Base-by-base conservation (phyloP, 495 filamentous ascomycete genomes). In the Tricharina praecox region DNA sequence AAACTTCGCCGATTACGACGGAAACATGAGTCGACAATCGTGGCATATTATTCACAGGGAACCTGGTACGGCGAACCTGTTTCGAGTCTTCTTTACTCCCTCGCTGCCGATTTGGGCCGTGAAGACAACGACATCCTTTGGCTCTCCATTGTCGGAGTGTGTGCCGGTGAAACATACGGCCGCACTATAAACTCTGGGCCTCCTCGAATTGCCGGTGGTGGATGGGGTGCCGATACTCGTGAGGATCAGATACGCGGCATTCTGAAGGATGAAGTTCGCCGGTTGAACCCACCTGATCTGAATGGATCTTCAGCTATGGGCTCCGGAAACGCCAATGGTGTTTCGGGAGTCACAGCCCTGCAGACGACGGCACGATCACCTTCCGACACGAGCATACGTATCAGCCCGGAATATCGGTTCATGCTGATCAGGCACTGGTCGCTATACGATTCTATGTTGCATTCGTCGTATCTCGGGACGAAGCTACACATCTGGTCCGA, bases 71-170 rank as follows among this genome's bases (percentile, higher is more conserved):
- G 86, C 2, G 92, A 96, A 58, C 90, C 90, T 21, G 83, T 96
- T 48, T 93, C 85, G 0, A 86, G 84, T 0, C 74, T 97, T 58
- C 67, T 97, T 50, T 97, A 96, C 64, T 92, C 85, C 2, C 70
- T 97, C 3, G 90, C 87, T 15, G 94, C 86, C 1, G 90, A 95
- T 53, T 74, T 96, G 9, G 92, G 88, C 48, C 79, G 85, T 33
- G 90, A 97, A 68, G 88, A 96, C 58, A 96, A 96, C 55, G 86
- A 97, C 55, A 67, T 95, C 23, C 75, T 97, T 23, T 97, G 90
- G 90, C 71, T 92, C 38, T 73, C 85, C 8, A 94, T 96, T 52
- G 81, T 96, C 19, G 90, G 90, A 9, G 82, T 93, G 30, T 82
- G 80, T 19, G 90, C 85, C 26, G 76, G 90, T 61, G 88, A 94